Base-by-base conservation (phyloP, 1,284 basidiomycete species). In the Tilletia walkeri region DNA sequence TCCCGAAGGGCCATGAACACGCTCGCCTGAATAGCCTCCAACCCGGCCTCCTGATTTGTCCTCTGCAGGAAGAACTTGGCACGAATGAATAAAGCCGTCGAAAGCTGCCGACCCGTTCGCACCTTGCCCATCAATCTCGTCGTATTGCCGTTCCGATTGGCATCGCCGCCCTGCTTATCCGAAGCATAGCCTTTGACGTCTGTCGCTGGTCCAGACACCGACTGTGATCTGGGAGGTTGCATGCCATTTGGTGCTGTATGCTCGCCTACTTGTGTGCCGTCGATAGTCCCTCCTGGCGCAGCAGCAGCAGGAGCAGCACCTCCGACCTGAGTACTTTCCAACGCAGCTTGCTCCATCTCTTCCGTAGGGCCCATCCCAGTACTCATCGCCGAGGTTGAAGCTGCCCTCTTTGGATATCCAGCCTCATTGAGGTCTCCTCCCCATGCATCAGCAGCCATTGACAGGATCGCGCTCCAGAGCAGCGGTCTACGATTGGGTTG, bases 1-100 rank as follows among this genome's bases (percentile, higher is more conserved):
- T 80, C 78, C 41, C 74, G 73, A 38, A 80, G 66, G 16, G 76
- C 72, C 76, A 80, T 75, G 69, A 78, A 78, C 16, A 78, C 34
- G 4, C 78, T 69, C 47, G 77, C 73, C 65, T 77, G 76, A 48
- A 76, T 73, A 1, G 76, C 74, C 54, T 78, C 77, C 10, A 79
- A 53, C 16, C 72, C 72, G 2, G 78, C 73, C 39, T 79, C 76
- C 53, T 76, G 73, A 70, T 75, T 73, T 14, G 76, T 73, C 67
- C 76, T 72, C 38, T 77, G 66, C 1, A 77, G 74, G 61, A 72
- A 77, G 63, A 75, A 79, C 54, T 74, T 78, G 49, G 76, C 78
- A 47, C 78, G 63, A 10, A 75, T 72, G 48, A 75, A 70, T 49
- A 79, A 77, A 66, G 78, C 72, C 53, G 76, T 74, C 50, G 76